phyloP scores from a whole-genome alignment of 768 basidiomycete species.

The Mycena epipterygia region DNA sequence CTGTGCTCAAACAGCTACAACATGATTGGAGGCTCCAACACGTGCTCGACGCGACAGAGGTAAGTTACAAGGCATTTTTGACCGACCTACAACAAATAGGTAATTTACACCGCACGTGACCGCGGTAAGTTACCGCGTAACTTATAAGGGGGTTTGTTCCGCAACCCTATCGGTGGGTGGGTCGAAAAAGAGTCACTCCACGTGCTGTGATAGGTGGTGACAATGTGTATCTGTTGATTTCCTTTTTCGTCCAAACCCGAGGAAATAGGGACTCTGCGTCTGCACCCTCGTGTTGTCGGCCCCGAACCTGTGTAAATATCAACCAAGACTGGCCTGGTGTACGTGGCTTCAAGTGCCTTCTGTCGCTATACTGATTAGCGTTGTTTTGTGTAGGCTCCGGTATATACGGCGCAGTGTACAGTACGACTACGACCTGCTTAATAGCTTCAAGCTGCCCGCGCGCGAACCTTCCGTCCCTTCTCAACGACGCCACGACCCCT shows the following conservation, averaged over 20 bases:
- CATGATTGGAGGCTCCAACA: too few species aligned
- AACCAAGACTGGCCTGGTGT: slow-evolving; percentile 6
- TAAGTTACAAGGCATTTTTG: too few species aligned
- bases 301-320: slow-evolving; percentile 25
- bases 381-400: neutral
- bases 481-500: neutral
- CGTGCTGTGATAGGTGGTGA: neutral
- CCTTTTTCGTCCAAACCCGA: slow-evolving; percentile 3
- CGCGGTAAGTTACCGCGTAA: too few species aligned
- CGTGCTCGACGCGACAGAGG: too few species aligned
- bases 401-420: slow-evolving; percentile 3
- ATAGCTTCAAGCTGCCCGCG: neutral
- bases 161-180: too few species aligned
- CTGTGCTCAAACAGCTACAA: too few species aligned
- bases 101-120: too few species aligned
- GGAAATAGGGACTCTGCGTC: slow-evolving; percentile 14
- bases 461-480: neutral
- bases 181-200: too few species aligned
- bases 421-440: neutral
- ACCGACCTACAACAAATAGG: too few species aligned
- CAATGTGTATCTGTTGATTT: neutral
- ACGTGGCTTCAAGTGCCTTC: neutral
- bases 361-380: neutral
- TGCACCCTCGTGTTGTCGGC: neutral
- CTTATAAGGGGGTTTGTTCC: too few species aligned